Base-by-base conservation (phyloP, 1,139 yeast genomes). In the Candida pseudoviswanathii region DNA sequence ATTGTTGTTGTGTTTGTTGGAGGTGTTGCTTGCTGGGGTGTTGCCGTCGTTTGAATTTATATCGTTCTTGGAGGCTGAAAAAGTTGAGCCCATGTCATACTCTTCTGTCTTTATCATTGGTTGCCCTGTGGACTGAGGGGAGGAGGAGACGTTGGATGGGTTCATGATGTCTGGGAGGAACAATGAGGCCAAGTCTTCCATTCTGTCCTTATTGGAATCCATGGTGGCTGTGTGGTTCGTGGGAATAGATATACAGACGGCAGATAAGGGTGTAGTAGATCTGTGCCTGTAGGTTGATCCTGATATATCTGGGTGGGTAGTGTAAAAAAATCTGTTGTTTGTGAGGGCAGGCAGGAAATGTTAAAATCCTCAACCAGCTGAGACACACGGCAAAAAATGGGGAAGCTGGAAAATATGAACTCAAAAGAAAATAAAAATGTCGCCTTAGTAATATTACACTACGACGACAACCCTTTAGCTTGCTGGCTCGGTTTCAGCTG, bases 131-230 rank as follows among this genome's bases (percentile, higher is more conserved):
- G 27, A 8, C 22, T 21, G 37, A 34, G 47, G 36, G 11, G 48
- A 30, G n/a, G 48, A 30, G n/a, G 29, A 42, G 7, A 39, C 22
- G n/a, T 48, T 46, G 6, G 51, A 26, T 24, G 65, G 71, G 46
- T 69, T 73, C 33, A 74, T 63, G 27, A 73, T 68, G 46, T 75
- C 80, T 3, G 79, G 79, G 34, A 75, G 59, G 47, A 75, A 75
- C 46, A 75, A 64, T 30, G 78, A 68, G 41, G 78, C 72, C 44
- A 75, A 63, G 58, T 75, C 80, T 51, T 75, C 78, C 41, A 69
- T 65, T 32, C 65, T 58, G 36, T 65, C 69, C 50, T 66, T 65
- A 32, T 47, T 48, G 29, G 57, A 31, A 38, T 53, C 50, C 53
- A 46, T 50, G 10, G 27, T 2, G 16, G 16, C 16, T 16, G 16